Percentiles rank a stretch among this genome's conserved stretches.
Conservation (phyloP, 805 yeast species). For the Candida pseudoglaebosa region DNA sequence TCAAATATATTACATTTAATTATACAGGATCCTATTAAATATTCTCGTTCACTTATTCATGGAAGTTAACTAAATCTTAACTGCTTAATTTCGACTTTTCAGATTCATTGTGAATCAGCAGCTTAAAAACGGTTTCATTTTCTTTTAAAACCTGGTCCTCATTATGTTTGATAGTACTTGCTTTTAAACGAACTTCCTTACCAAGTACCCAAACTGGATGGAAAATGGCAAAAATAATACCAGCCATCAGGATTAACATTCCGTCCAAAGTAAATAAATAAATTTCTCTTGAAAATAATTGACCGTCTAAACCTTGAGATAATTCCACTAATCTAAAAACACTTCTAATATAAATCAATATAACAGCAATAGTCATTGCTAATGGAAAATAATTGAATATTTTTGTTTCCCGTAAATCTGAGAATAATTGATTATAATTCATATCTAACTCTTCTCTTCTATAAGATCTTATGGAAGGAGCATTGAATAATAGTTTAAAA, state of each 20-base stretch:
- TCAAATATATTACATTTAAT: no score
- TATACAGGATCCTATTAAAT: no score
- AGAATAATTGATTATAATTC: constrained; percentile 26
- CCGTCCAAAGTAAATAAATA: constrained; percentile 38
- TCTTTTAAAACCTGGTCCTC: constrained; percentile 15
- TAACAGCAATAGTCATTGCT: constrained; percentile 30
- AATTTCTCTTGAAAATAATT: constrained; percentile 32
- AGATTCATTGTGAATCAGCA: not conserved
- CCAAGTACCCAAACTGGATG: constrained; percentile 39
- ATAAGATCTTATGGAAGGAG: constrained; percentile 19
- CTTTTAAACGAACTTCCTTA: constrained; percentile 18
- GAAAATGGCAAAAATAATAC: constrained; percentile 32
- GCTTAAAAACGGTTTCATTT: constrained; percentile 1
- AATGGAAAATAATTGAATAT: constrained; percentile 31
- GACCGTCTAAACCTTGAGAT: constrained; percentile 36
- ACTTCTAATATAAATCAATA: constrained; percentile 32
- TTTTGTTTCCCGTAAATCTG: constrained; percentile 19
- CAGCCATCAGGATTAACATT: constrained; percentile 32
- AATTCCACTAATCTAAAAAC: constrained; percentile 40
- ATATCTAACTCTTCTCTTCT: constrained; percentile 23
- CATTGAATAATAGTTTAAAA: constrained; percentile 25
- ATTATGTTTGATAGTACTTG: constrained; percentile 18
- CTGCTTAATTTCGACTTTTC: no score
- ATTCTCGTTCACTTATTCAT: no score
- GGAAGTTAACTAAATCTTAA: no score